Evolutionary conservation across 208 protist species (phyloP), one percentile per base, ranked within the genome.

Genomic region (Crithidia expoeki): DNA sequence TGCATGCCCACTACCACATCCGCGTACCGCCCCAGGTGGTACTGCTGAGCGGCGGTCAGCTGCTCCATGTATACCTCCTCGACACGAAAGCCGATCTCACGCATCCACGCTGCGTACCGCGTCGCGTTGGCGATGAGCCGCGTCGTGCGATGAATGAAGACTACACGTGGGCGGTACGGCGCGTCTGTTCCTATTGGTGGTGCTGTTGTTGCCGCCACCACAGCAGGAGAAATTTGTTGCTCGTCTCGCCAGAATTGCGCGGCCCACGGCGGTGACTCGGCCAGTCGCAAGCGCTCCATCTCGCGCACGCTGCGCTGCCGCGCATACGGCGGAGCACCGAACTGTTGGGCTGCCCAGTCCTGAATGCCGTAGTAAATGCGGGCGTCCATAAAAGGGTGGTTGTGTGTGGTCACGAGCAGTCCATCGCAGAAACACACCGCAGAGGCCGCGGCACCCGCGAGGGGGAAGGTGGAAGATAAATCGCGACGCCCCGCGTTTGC

Each of bases 1-100:
- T 90, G 84, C 72, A 83, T 82, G 52, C 75, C 84, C 16, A 90
- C 79, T 52, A 90, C 68, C n/a, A 86, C 68, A 58, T 86, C 81
- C 21, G 84, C 81, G 58, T 80, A 79, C 14, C 80, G 80, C 7
- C 64, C 68, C 2, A 86, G 60, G 55, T 85, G 70, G 64, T 76
- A 83, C 73, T 84, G 81, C 44, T 84, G 77, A 28, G 74, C 75
- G 21, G 76, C 70, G 5, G 72, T 33, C 59, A 85, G 34, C 12
- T 19, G 30, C 46, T 81, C 84, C n/a, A 83, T 57, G 34, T 67
- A 56, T 30, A 79, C 78, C 51, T 76, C 72, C 72, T 79, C 78
- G 32, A 90, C 84, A 23, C 65, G 72, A 60, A 90, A 86, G 21
- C 84, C 84, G 3, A 61, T 21, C 52, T 72, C 57, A 27, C 68